phyloP scores from a whole-genome alignment of 106 monocot genomes.

The Allium sativum region DNA sequence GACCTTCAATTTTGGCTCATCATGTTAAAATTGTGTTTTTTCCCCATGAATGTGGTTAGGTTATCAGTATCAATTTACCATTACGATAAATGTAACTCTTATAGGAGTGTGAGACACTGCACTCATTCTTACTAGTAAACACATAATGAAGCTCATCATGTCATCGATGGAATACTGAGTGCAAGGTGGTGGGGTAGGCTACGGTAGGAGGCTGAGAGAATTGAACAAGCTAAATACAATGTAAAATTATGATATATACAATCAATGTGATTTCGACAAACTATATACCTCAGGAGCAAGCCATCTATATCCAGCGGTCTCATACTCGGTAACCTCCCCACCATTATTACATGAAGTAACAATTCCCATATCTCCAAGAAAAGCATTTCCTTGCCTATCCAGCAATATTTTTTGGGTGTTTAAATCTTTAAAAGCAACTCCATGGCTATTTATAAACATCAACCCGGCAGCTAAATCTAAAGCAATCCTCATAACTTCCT shows the following conservation, averaged over 20 bases:
- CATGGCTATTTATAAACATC: slow-evolving; percentile 76
- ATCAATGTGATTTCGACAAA: neutral
- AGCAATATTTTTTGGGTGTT: slow-evolving; percentile 66
- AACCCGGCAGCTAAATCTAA: slow-evolving; percentile 73
- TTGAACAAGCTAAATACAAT: too few relatives aligned
- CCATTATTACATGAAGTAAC: slow-evolving; percentile 36
- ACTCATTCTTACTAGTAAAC: too few relatives aligned
- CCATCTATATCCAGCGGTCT: slow-evolving; percentile 90
- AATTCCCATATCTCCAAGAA: slow-evolving; percentile 90
- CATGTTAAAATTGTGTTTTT: too few relatives aligned
- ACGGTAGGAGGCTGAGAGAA: too few relatives aligned
- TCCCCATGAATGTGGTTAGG: too few relatives aligned
- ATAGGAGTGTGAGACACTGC: too few relatives aligned
- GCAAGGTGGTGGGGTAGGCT: too few relatives aligned
- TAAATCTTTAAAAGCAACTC: slow-evolving; percentile 67
- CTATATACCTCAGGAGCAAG: slow-evolving; percentile 81
- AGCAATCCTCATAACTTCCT: slow-evolving; percentile 57
- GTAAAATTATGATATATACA: neutral
- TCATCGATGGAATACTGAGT: too few relatives aligned
- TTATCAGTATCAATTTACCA: too few relatives aligned
- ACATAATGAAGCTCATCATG: too few relatives aligned
- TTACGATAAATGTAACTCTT: too few relatives aligned
- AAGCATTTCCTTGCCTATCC: slow-evolving; percentile 69
- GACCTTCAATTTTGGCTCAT: too few relatives aligned
- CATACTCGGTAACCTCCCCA: slow-evolving; percentile 83